Base-by-base conservation (phyloP, 306 rosid genomes). In the Prunus campanulata region DNA sequence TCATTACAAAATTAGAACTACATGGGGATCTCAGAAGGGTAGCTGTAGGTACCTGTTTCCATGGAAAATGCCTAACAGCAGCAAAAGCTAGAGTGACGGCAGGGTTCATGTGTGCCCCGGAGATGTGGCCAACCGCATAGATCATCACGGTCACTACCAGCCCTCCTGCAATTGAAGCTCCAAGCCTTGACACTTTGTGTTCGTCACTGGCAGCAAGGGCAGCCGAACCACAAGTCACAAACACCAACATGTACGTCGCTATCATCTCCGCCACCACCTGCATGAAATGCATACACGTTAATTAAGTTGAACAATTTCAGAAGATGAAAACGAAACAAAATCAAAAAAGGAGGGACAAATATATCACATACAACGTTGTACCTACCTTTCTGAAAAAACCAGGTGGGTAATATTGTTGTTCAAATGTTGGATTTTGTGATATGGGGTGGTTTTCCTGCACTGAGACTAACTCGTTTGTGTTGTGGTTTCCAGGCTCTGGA, bases 61-160 rank as follows among this genome's bases (percentile, higher is more conserved):
- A 90, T 19, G 96, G 96, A 60, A 93, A 88, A 79, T 87, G 93
- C 11, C 70, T 32, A 8, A 82, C 66, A 5, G 90, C 72, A 42
- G 97, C 90, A 60, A 93, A 90, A 47, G 97, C 93, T 24, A 93
- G 62, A 73, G 98, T 91, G 35, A 93, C 97, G 0, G 93, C 93
- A 0, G 96, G 98, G 78, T 93, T 93, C 92, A 91, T 90, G 70
- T 93, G 98, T 5, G 96, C 97, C 0, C 97, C 93, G 3, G 98
- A 91, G 78, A 93, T 86, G 76, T 93, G 98, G n/a, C 97, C 97
- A 2, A 91, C 95, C 0, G 93, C 80, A 63, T 93, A 88, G 74
- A 93, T 93, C 98, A 93, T 83, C 18, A 86, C 90, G 0, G 87
- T 90, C 44, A 93, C 93, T 1, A 91, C 82, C 32, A 90, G 84